These are phyloP conservation scores for Carex littledalei DNA, from an alignment of 176 grass and related monocot genomes.

Conservation along the genomic window DNA sequence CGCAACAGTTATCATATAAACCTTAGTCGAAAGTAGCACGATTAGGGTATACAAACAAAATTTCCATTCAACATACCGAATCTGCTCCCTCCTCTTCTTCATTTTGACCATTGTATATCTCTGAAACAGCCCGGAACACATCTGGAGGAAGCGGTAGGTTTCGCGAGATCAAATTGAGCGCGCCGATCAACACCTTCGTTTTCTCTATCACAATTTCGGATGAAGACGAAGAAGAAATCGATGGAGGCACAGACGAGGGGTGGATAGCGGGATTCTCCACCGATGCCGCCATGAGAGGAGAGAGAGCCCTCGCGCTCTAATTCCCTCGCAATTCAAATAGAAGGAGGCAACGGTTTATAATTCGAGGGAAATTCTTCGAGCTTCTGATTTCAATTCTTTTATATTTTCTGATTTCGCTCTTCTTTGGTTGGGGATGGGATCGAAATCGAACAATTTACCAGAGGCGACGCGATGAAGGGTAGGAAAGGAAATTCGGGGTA, in stretches of 20 bases:
- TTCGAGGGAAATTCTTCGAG: not conserved
- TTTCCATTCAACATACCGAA: not conserved
- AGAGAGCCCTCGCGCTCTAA: not conserved
- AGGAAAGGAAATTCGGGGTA: not conserved
- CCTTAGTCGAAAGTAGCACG: not conserved
- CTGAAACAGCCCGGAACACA: constrained; percentile 60
- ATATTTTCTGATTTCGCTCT: not conserved
- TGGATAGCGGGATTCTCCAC: constrained; percentile 21
- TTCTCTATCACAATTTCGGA: constrained; percentile 41
- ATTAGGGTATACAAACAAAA: not conserved
- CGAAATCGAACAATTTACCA: constrained; percentile 10
- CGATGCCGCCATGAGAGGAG: constrained; percentile 38
- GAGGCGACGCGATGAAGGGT: not conserved
- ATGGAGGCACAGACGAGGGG: not conserved
- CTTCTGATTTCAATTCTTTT: constrained; percentile 4
- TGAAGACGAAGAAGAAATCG: constrained; percentile 1
- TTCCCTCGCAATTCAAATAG: constrained; percentile 30
- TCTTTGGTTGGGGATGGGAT: not conserved
- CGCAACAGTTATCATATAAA: constrained; percentile 3
- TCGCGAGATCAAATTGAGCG: constrained; percentile 89
- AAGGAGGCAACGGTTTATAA: constrained; percentile 18
- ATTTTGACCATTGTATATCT: constrained; percentile 55
- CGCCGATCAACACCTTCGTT: constrained; percentile 75
- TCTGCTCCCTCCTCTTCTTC: constrained; percentile 6
- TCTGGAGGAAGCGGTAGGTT: constrained; percentile 90